Conservation (phyloP, 1,284 basidiomycete species). For the Porogramme epimiltina region DNA sequence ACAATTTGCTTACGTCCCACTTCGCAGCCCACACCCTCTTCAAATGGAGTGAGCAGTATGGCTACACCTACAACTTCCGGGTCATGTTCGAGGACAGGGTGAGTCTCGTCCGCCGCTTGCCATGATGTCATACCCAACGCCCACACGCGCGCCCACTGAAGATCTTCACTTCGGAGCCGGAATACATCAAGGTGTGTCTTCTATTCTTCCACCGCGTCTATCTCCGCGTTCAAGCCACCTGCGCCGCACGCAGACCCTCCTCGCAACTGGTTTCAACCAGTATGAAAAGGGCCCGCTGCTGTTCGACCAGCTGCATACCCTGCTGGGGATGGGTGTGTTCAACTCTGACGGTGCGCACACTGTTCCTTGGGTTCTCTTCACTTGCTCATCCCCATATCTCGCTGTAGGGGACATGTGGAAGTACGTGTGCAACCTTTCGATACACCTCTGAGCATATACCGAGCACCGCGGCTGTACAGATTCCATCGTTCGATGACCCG, state of each 20-base stretch:
- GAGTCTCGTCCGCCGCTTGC: conserved; percentile 4
- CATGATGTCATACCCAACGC: too few species aligned
- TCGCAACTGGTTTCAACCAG: conserved; percentile 32
- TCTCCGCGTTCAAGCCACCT: background rate
- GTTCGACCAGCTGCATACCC: conserved; percentile 19
- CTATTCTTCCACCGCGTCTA: too few species aligned
- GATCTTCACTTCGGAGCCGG: conserved; percentile 34
- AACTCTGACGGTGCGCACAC: conserved; percentile 36
- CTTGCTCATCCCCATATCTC: background rate
- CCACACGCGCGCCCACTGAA: conserved; percentile 1
- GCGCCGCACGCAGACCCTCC: conserved; percentile 20
- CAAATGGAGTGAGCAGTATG: conserved; percentile 21
- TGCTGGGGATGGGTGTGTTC: conserved; percentile 40
- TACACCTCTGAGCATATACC: too few species aligned
- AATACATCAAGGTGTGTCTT: conserved; percentile 29
- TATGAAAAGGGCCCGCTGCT: conserved; percentile 33
- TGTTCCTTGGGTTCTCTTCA: background rate
- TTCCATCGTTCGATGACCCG: conserved; percentile 54
- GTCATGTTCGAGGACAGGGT: conserved; percentile 28
- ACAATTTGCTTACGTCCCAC: too few species aligned
- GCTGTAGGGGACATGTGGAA: conserved; percentile 34
- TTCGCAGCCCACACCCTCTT: conserved; percentile 17
- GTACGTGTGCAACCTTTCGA: too few species aligned
- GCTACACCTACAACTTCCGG: conserved; percentile 23
- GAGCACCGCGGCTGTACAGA: conserved; percentile 26